Base-by-base conservation (phyloP, 805 yeast genomes). In the Scheffersomyces coipomensis region DNA sequence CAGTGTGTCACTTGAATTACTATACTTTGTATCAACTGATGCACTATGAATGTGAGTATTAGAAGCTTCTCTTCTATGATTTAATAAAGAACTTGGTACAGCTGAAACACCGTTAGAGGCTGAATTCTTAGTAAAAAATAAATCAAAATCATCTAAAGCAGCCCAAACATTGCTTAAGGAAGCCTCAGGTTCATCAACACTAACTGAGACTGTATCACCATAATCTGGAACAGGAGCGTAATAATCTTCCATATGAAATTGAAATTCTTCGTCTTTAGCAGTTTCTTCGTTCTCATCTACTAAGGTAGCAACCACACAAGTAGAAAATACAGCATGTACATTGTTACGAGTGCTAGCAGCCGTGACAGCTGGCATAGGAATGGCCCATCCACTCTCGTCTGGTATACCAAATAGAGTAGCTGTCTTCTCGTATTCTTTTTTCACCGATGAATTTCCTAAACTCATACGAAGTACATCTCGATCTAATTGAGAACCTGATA, bases 351-450 rank as follows among this genome's bases (percentile, higher is more conserved):
- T 87, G 12, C 86, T 78, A 0, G 95, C 85, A 0, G 97, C 88
- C 1, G 93, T 83, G 31, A 88, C 80, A 0, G 91, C 87, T 2
- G 99, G 97, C 91, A 87, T 85, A 2, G 98, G 95, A 35, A 95
- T 81, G 0, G 97, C 83, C 99, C 99, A 93, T 1, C 99, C 99
- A 53, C 85, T 81, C 10, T 87, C 96, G 45, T 86, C 91, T 0
- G 99, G 98, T 18, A 91, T 82, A 12, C 99, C 99, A 66, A 89
- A 95, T 39, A 93, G 67, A 0, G 97, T 88, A 0, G 93, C 89
- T 2, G 93, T 83, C 49, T 79, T 82, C 48, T 86, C 96, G 55
- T 84, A 85, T 47, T 87, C 95, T 46, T 84, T 86, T 50, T 85
- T 79, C 49, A 85, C 71, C 7, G 87, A 78, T 11, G 82, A 69